A percentile compares a stretch with the other conserved stretches of the same genome.
phyloP scores from a whole-genome alignment of 805 yeast genomes.

The Yamadazyma paraphyllophila region DNA sequence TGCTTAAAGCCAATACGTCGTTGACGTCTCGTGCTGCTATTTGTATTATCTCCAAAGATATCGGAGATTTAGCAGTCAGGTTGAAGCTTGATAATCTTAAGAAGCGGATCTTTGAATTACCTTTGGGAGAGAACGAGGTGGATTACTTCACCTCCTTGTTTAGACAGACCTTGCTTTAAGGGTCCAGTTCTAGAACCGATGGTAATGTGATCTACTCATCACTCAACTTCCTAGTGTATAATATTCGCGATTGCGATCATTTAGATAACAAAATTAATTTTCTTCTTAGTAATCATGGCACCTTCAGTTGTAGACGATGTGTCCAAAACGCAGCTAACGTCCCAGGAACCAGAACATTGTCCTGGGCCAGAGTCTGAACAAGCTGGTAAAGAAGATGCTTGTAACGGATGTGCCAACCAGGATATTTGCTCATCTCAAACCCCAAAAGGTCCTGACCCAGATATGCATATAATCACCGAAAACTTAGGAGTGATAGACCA shows the following conservation, averaged over 20 bases:
- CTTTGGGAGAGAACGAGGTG: constrained; percentile 46
- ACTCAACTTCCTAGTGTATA: too few relatives aligned
- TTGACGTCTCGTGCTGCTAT: constrained; percentile 47
- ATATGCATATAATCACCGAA: constrained; percentile 69
- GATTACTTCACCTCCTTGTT: constrained; percentile 25
- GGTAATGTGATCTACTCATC: too few relatives aligned
- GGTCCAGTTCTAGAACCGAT: too few relatives aligned
- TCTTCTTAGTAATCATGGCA: constrained; percentile 18
- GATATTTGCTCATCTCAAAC: constrained; percentile 77
- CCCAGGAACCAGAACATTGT: constrained; percentile 78
- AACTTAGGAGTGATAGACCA: constrained; percentile 67
- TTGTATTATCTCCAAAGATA: constrained; percentile 49
- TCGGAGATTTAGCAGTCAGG: constrained; percentile 42
- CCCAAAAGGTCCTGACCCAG: constrained; percentile 95
- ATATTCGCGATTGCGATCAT: background rate
- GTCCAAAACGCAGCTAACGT: constrained; percentile 12
- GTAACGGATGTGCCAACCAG: constrained; percentile 93
- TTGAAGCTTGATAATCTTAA: constrained; percentile 5
- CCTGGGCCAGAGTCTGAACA: constrained; percentile 95
- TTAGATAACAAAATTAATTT: background rate
- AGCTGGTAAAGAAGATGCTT: constrained; percentile 94
- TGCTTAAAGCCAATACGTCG: constrained; percentile 26
- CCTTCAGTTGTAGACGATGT: constrained; percentile 20
- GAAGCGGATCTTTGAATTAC: constrained; percentile 28
- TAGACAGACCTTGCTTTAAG: too few relatives aligned